Evolutionary conservation across 73 alveolate species (phyloP), one percentile per base, ranked within the genome.

Genomic region (Paramecium sexaurelia): DNA sequence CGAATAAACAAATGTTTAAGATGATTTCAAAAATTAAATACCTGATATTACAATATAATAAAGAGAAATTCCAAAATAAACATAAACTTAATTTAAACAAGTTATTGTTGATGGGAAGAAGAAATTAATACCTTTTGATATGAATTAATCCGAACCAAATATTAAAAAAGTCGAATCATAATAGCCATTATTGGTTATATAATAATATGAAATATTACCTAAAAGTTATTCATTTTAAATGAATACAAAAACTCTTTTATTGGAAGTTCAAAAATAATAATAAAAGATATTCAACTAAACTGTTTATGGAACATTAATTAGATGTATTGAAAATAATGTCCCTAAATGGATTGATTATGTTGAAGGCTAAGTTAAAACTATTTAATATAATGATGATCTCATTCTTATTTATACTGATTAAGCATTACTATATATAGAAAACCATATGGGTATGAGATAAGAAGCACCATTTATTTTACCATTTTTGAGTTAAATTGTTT

Each of bases 271-370:
- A 40, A 71, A 71, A 71, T 71, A 78, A 78, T 78, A 37, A 13
- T 9, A 29, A 19, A 78, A 32, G 19, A 61, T 78, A 11, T 78
- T 78, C 40, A 41, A 78, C 41, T 39, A 45, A 13, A 51, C 73
- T 17, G 55, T 26, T 7, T 78, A 29, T 19, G 90, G 73, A 7
- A 78, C 90, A 8, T 19, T 78, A 11, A 78, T 78, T 9, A 78
- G 73, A 45, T 78, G 90, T 45, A 29, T 41, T 37, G 68, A 78
- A 40, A 24, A 78, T 26, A 43, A 43, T 13, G 29, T 40, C 2
- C 40, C 75, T 29, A 20, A 37, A 29, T 88, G 94, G 94, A 88
- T 33, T 24, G 94, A 88, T 43, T 88, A 82, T 47, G 69, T 88
- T 8, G 94, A 88, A 10, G 94, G 94, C 10, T 68, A 88, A 20